Evolutionary conservation across 768 basidiomycete genomes (phyloP), one percentile per base, ranked within the genome.

Genomic region (Polyporus arcularius): DNA sequence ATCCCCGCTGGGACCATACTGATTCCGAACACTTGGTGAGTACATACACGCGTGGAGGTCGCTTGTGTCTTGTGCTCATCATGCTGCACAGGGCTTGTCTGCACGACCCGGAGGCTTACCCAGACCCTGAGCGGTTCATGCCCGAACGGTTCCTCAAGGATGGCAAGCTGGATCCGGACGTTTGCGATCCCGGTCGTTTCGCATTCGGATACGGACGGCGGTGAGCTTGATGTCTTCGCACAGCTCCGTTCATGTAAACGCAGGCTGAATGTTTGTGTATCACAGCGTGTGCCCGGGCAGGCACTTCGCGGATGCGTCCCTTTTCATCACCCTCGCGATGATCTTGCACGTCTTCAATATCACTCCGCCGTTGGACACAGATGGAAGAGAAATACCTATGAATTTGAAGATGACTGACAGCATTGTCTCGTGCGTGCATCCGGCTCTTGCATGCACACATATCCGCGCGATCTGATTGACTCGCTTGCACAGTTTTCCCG

Each of bases 1-100:
- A 77, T 79, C 41, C 76, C 75, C 0, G 68, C 70, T 41, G 73
- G 74, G 11, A 43, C 63, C 0, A 55, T 55, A 4, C 50, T 68
- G 1, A 47, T 70, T n/a, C 49, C 54, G 6, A 65, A 65, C 57
- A 52, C 42, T 30, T 65, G 64, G 64, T 62, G 14, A 9, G 40
- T 6, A 15, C 26, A 3, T 26, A 16, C 48, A 30, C 26, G 9
- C 15, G 14, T 48, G 2, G 2, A 35, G 11, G 35, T 35, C 6
- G 35, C 11, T 35, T 35, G 7, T 11, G 11, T 6, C 35, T 48
- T 48, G 46, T 48, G 26, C 5, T 28, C 40, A n/a, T 40, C 21
- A 64, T 14, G 48, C 53, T 38, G 31, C 53, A 15, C 14, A 39
- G 31, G 42, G 49, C 18, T 4, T 58, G 58, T 12, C 28, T 61